phyloP scores from a whole-genome alignment of 805 yeast species.

The Maudiozyma bulderi region DNA sequence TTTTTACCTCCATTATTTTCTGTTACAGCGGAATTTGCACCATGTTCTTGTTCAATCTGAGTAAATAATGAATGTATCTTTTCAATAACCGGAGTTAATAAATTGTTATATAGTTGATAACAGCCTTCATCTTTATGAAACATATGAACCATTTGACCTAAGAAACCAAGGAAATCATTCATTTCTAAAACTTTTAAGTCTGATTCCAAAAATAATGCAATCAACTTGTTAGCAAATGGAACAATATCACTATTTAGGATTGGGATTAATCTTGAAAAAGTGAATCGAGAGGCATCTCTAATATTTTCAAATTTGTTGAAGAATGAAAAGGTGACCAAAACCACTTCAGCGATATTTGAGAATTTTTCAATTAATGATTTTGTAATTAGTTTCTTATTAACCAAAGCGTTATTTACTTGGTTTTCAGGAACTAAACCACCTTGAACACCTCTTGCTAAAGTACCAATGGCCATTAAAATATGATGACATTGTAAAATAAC shows the following conservation, averaged over 20 bases:
- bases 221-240: slow-evolving; percentile 54
- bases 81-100: slow-evolving; percentile 63
- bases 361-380: slow-evolving; percentile 38
- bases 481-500: slow-evolving; percentile 74
- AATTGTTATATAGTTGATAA: slow-evolving; percentile 61
- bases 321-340: slow-evolving; percentile 71
- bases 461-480: slow-evolving; percentile 78
- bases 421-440: slow-evolving; percentile 32
- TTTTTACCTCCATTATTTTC: slow-evolving; percentile 13
- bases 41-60: slow-evolving; percentile 30
- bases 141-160: slow-evolving; percentile 79
- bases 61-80: slow-evolving; percentile 49
- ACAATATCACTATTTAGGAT: slow-evolving; percentile 47
- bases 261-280: slow-evolving; percentile 80
- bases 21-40: neutral
- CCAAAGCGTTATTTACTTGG: slow-evolving; percentile 30
- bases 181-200: slow-evolving; percentile 56
- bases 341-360: slow-evolving; percentile 68
- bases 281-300: slow-evolving; percentile 78
- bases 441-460: slow-evolving; percentile 79
- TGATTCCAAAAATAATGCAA: slow-evolving; percentile 52
- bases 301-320: slow-evolving; percentile 57
- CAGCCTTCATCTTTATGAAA: slow-evolving; percentile 58
- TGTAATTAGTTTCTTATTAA: slow-evolving; percentile 23
- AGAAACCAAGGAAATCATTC: slow-evolving; percentile 71